These are phyloP conservation scores for Aspergillus diversus DNA, from an alignment of 495 filamentous ascomycete species.

Conservation along the genomic window DNA sequence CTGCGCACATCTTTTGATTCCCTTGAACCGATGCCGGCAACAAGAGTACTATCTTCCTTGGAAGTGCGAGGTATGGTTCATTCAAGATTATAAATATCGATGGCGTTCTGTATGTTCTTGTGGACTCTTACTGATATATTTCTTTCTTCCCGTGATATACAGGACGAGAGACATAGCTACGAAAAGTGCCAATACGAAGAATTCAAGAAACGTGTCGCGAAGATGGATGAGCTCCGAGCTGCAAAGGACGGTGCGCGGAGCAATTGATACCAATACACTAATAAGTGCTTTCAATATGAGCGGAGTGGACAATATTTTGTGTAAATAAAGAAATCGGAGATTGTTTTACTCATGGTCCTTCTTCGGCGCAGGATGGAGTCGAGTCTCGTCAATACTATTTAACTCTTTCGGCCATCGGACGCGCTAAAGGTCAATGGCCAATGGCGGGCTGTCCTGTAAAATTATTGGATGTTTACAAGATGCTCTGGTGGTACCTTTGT, in stretches of 20 bases:
- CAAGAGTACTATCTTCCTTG: slow-evolving; percentile 94
- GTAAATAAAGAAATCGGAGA: slow-evolving; percentile 51
- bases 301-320: slow-evolving; percentile 39
- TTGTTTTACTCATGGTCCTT: slow-evolving; percentile 43
- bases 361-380: slow-evolving; percentile 39
- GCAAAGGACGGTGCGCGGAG: slow-evolving; percentile 85
- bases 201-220: slow-evolving; percentile 96
- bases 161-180: slow-evolving; percentile 95
- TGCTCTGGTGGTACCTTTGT: too few species aligned
- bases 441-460: background rate
- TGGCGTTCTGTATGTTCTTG: too few species aligned
- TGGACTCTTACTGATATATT: background rate
- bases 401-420: background rate
- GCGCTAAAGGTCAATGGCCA: background rate
- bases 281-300: slow-evolving; percentile 26
- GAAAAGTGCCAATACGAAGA: slow-evolving; percentile 99
- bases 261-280: slow-evolving; percentile 61
- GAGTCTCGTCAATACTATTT: slow-evolving; percentile 18
- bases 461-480: background rate
- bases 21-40: slow-evolving; percentile 90
- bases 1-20: slow-evolving; percentile 91
- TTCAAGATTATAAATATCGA: too few species aligned
- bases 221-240: slow-evolving; percentile 94
- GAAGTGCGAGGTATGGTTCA: slow-evolving; percentile 86
- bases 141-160: background rate